Conservation (phyloP, 345 rosid species). For the Camelina neglecta region DNA sequence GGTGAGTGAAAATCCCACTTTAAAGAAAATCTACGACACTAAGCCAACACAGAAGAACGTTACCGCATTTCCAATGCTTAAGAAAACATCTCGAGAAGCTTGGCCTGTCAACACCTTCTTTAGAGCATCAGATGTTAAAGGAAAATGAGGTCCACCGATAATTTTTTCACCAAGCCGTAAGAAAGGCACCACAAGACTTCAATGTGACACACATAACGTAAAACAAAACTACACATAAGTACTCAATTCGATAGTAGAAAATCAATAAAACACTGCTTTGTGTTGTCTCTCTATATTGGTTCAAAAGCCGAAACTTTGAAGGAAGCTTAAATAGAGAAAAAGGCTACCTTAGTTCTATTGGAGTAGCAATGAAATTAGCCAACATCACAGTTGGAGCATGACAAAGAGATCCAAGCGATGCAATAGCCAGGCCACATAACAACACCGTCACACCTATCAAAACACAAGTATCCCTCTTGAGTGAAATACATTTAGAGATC, state of each 20-base stretch:
- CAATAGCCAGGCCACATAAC: constrained; percentile 83
- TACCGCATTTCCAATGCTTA: constrained; percentile 88
- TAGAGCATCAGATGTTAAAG: constrained; percentile 83
- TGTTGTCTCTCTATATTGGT: not conserved
- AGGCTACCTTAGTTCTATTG: constrained; percentile 79
- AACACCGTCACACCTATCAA: constrained; percentile 80
- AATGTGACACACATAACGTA: constrained; percentile 31
- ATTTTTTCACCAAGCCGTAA: constrained; percentile 84
- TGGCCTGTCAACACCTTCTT: constrained; percentile 87
- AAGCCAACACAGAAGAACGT: constrained; percentile 38
- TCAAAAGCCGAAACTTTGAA: not conserved
- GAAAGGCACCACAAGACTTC: constrained; percentile 89
- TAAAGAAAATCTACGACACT: constrained; percentile 5
- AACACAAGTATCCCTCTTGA: constrained; percentile 14
- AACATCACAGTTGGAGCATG: constrained; percentile 90
- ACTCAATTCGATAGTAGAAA: not conserved
- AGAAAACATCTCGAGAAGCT: constrained; percentile 71
- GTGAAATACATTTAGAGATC: not conserved
- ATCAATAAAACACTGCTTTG: not conserved
- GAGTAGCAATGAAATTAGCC: constrained; percentile 84
- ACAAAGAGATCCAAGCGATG: constrained; percentile 69
- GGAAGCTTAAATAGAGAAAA: constrained; percentile 1
- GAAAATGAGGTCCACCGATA: constrained; percentile 86
- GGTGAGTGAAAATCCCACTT: not conserved
- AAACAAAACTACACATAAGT: constrained; percentile 33